phyloP scores from a whole-genome alignment of 257 asterid species.

The Galeopsis tetrahit region DNA sequence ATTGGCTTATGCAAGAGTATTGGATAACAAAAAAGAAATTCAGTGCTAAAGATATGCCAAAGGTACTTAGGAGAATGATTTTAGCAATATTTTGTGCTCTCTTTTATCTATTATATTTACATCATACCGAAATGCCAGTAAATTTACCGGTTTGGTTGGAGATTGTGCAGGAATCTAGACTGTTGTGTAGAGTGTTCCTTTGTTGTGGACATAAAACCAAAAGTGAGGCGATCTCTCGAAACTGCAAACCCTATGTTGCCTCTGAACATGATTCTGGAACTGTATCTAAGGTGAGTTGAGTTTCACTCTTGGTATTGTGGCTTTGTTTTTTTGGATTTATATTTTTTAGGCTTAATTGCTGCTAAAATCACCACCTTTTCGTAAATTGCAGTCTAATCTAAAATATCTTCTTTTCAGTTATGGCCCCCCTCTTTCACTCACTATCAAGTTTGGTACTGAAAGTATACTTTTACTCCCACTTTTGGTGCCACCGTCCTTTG shows the following conservation, averaged over 20 bases:
- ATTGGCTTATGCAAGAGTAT: conserved; percentile 72
- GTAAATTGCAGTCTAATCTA: too few species aligned
- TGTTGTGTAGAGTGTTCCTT: conserved; percentile 59
- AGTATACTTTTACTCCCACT: too few species aligned
- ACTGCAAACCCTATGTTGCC: conserved; percentile 12
- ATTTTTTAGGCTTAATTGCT: neutral
- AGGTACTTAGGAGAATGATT: conserved; percentile 44
- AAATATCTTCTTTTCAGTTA: too few species aligned
- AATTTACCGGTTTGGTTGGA: conserved; percentile 47
- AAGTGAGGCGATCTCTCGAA: conserved; percentile 19
- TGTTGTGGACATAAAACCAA: conserved; percentile 28
- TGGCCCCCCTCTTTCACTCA: too few species aligned
- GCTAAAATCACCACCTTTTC: too few species aligned
- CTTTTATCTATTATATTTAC: conserved; percentile 23
- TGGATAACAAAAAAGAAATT: conserved; percentile 38
- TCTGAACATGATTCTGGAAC: conserved; percentile 31
- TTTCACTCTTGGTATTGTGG: conserved; percentile 17
- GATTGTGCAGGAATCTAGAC: conserved; percentile 57
- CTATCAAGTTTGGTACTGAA: too few species aligned
- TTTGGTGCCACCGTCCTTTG: too few species aligned
- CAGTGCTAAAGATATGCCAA: conserved; percentile 31
- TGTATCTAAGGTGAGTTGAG: conserved; percentile 47
- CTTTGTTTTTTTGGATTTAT: neutral
- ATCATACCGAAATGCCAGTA: conserved; percentile 36
- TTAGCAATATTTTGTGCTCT: conserved; percentile 6